These are phyloP conservation scores for Amyloporia xantha DNA, from an alignment of 768 basidiomycete genomes.

Conservation along the genomic window DNA sequence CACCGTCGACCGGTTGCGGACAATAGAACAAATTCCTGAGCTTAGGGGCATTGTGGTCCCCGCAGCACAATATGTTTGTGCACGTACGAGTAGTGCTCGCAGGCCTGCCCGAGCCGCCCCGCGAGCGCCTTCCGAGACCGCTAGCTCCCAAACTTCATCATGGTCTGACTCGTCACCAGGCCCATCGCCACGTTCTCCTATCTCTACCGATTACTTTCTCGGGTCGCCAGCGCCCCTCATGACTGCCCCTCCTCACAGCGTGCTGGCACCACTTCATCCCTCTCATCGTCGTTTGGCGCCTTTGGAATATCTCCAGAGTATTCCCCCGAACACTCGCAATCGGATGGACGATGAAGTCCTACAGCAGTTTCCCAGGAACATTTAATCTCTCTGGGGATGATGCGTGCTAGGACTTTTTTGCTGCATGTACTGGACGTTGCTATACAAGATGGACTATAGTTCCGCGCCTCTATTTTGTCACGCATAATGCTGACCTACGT, in stretches of 20 bases:
- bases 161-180: neutral
- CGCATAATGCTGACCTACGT: too few relatives aligned
- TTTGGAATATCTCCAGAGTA: slow-evolving; percentile 23
- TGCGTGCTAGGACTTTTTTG: too few relatives aligned
- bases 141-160: neutral
- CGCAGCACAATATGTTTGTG: slow-evolving; percentile 55
- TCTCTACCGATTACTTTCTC: neutral
- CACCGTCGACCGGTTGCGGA: slow-evolving; percentile 46
- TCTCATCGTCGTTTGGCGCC: slow-evolving; percentile 16
- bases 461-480: too few relatives aligned
- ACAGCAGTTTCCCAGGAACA: slow-evolving; percentile 6
- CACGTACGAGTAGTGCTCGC: slow-evolving; percentile 34
- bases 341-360: slow-evolving; percentile 22
- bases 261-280: too few relatives aligned
- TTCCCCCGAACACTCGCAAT: slow-evolving; percentile 18
- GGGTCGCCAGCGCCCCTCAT: neutral
- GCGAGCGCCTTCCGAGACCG: neutral
- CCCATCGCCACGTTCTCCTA: neutral
- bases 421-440: too few relatives aligned
- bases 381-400: too few relatives aligned
- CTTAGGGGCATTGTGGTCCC: slow-evolving; percentile 53
- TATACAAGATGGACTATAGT: too few relatives aligned
- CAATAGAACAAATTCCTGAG: slow-evolving; percentile 52
- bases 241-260: neutral
- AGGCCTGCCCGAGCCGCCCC: slow-evolving; percentile 3